phyloP scores from a whole-genome alignment of 2,329 filamentous ascomycete species.

The Zymoseptoria ardabiliae region DNA sequence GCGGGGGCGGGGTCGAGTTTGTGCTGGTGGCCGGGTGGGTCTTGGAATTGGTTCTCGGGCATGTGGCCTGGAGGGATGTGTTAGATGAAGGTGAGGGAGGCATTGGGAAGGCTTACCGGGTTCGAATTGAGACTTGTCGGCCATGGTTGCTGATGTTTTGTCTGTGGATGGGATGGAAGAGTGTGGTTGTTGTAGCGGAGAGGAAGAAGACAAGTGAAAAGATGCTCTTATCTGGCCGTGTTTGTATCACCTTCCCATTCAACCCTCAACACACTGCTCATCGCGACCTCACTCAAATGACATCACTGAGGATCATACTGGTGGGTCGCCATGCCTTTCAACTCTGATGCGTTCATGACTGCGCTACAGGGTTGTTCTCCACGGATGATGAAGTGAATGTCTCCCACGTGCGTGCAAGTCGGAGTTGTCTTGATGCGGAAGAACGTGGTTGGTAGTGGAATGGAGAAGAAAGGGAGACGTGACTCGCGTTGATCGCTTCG shows the following conservation, averaged over 20 bases:
- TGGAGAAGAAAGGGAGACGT: not conserved
- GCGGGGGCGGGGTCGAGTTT: constrained; percentile 53
- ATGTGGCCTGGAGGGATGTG: not conserved
- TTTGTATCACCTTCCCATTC: not conserved
- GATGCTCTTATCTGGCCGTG: not conserved
- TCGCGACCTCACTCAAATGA: not conserved
- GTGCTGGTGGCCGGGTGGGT: constrained; percentile 47
- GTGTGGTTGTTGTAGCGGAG: not conserved
- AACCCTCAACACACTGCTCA: not conserved
- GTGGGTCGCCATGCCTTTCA: not conserved
- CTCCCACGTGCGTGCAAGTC: not conserved
- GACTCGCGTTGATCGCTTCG: not conserved
- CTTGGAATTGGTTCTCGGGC: constrained; percentile 41
- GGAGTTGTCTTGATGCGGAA: not conserved
- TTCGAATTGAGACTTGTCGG: constrained; percentile 1
- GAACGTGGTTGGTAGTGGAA: not conserved
- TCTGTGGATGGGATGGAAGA: not conserved
- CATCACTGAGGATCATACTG: not conserved
- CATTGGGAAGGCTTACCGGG: not conserved
- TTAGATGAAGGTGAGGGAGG: not conserved
- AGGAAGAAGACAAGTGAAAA: not conserved
- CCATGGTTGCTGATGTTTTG: not conserved
- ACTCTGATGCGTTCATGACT: not conserved
- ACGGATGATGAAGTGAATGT: not conserved
- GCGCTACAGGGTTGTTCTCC: not conserved